These are phyloP conservation scores for Xylaria arbuscula DNA, from an alignment of 2,329 filamentous ascomycete genomes.

Conservation along the genomic window DNA sequence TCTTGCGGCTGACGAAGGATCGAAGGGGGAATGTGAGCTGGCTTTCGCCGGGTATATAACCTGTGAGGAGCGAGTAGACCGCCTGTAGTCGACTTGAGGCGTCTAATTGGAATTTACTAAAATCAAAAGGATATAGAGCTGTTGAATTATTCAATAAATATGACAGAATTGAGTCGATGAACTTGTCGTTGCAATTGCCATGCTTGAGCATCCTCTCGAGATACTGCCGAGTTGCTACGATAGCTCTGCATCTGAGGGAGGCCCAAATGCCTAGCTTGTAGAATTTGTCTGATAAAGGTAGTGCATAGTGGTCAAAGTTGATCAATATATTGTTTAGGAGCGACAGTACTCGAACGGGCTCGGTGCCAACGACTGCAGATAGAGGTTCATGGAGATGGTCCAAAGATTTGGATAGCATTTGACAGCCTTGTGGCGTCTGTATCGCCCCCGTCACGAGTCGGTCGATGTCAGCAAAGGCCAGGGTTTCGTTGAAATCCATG, in stretches of 20 bases:
- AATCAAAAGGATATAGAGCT: background rate
- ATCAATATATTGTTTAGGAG: conserved; percentile 57
- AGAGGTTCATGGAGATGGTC: conserved; percentile 19
- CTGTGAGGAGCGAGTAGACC: conserved; percentile 45
- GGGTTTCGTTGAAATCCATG: conserved; percentile 28
- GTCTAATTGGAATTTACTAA: background rate
- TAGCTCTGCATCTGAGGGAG: conserved; percentile 42
- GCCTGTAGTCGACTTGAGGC: conserved; percentile 29
- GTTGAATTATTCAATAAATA: conserved; percentile 9
- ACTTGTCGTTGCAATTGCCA: background rate
- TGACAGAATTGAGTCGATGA: conserved; percentile 11
- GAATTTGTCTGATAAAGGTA: conserved; percentile 46
- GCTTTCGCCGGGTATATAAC: conserved; percentile 37
- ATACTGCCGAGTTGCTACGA: conserved; percentile 39
- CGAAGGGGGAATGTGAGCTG: conserved; percentile 26
- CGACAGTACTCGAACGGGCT: conserved; percentile 45
- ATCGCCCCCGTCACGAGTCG: conserved; percentile 42
- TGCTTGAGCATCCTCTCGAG: conserved; percentile 13
- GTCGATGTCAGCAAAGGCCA: conserved; percentile 40
- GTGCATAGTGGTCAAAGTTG: conserved; percentile 45
- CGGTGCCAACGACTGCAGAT: conserved; percentile 21
- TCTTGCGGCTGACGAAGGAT: conserved; percentile 22
- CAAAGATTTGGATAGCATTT: conserved; percentile 28
- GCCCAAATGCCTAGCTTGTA: conserved; percentile 48
- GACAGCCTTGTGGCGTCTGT: conserved; percentile 39